Percentiles rank a stretch among this genome's conserved stretches.
These are phyloP conservation scores for bread wheat (Triticum aestivum) DNA, from an alignment of 176 grass and related monocot genomes.

Conservation along the genomic window DNA sequence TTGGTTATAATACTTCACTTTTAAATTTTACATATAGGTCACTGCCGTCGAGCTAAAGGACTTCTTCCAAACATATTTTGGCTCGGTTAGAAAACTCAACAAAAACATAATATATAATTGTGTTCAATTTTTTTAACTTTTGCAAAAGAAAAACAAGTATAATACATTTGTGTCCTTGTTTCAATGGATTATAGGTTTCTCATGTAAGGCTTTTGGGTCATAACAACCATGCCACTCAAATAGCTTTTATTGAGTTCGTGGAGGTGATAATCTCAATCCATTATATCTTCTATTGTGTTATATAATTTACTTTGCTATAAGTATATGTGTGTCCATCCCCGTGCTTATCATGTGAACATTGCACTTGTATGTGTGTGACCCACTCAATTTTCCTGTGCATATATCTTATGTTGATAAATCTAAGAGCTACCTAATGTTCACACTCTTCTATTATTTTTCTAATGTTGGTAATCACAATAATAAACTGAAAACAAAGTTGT, in stretches of 20 bases:
- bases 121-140: background rate
- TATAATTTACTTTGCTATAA: background rate
- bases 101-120: background rate
- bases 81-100: background rate
- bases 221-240: background rate
- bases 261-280: background rate
- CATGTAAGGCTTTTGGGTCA: background rate
- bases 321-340: background rate
- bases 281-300: background rate
- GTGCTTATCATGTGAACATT: background rate
- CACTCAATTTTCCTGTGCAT: background rate
- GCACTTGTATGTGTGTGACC: background rate
- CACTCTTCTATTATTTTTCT: background rate
- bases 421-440: background rate
- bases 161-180: background rate
- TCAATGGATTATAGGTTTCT: conserved; percentile 1
- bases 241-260: background rate
- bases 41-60: background rate
- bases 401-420: background rate
- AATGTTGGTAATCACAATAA: background rate
- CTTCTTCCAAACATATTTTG: background rate
- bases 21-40: background rate
- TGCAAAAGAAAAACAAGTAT: background rate
- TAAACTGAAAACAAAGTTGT: background rate
- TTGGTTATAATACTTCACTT: background rate